Evolutionary conservation across 1,284 basidiomycete species (phyloP).

Genomic region (Leucoagaricus sp.): DNA sequence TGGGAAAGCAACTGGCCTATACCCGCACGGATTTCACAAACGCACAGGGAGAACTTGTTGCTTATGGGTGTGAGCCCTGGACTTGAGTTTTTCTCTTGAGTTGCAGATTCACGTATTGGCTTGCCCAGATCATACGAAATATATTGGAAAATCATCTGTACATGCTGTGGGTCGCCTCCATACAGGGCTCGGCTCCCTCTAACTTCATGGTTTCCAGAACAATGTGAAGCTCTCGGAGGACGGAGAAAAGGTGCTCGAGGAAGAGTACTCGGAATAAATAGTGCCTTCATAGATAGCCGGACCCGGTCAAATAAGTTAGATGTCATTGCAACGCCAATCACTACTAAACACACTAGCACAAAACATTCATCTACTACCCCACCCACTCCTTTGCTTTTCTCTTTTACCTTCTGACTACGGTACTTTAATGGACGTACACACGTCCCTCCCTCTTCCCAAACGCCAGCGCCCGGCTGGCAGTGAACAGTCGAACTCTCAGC

Average conservation of each 20-base stretch:
- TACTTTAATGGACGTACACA: conserved; percentile 13
- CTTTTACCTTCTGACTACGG: neutral
- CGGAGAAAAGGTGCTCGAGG: conserved; percentile 73
- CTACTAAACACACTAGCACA: neutral
- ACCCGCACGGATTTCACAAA: conserved; percentile 81
- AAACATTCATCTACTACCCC: neutral
- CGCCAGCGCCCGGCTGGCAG: neutral
- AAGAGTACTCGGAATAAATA: conserved; percentile 47
- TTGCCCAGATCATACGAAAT: conserved; percentile 83
- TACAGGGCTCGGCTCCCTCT: neutral
- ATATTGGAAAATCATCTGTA: conserved; percentile 73
- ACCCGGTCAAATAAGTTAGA: conserved; percentile 1
- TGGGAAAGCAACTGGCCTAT: conserved; percentile 84
- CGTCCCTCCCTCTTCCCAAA: conserved; percentile 8
- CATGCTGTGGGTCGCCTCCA: conserved; percentile 51
- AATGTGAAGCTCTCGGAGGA: conserved; percentile 83
- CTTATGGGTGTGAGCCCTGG: conserved; percentile 72
- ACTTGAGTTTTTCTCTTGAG: neutral
- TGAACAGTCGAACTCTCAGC: neutral
- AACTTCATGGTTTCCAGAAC: conserved; percentile 41
- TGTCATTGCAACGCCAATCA: neutral
- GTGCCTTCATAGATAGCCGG: conserved; percentile 2
- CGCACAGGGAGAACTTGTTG: conserved; percentile 70
- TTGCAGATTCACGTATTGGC: conserved; percentile 6
- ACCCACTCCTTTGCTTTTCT: neutral